Percentiles rank a stretch among this genome's conserved stretches.
These are phyloP conservation scores for Emmonsiellopsis sp. DNA, from an alignment of 2,329 filamentous ascomycete species.

Conservation along the genomic window DNA sequence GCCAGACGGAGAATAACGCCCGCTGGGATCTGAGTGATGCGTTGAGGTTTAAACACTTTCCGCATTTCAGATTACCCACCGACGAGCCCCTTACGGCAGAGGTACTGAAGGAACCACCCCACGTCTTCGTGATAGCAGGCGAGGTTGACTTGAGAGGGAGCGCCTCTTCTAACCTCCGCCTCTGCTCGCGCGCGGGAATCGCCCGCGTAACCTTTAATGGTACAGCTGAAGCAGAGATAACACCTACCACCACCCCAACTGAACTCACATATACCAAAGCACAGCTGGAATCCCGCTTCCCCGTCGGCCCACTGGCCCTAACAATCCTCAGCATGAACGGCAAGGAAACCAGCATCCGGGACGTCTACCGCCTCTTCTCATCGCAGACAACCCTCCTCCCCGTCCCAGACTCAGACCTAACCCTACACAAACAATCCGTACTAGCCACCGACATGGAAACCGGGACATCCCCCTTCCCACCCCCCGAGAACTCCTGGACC, in stretches of 20 bases:
- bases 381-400: conserved; percentile 21
- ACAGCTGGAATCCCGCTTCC: conserved; percentile 24
- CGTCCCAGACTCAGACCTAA: conserved; percentile 30
- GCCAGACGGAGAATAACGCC: conserved; percentile 14
- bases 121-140: neutral
- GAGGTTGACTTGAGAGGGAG: neutral
- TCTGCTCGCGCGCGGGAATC: conserved; percentile 18
- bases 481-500: neutral
- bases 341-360: conserved; percentile 20
- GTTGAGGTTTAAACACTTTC: conserved; percentile 12
- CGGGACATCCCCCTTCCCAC: neutral
- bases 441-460: neutral
- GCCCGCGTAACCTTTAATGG: conserved; percentile 21
- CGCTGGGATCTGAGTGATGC: conserved; percentile 25
- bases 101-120: neutral
- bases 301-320: conserved; percentile 16
- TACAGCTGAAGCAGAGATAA: conserved; percentile 6
- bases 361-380: conserved; percentile 28
- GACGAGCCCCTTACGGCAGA: conserved; percentile 11
- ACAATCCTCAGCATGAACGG: conserved; percentile 34
- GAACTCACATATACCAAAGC: conserved; percentile 15
- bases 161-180: conserved; percentile 8
- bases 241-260: conserved; percentile 11
- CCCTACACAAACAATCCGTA: conserved; percentile 31
- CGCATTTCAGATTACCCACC: conserved; percentile 17